phyloP scores from a whole-genome alignment of 179 eudicot species.

The Corrigiola litoralis region DNA sequence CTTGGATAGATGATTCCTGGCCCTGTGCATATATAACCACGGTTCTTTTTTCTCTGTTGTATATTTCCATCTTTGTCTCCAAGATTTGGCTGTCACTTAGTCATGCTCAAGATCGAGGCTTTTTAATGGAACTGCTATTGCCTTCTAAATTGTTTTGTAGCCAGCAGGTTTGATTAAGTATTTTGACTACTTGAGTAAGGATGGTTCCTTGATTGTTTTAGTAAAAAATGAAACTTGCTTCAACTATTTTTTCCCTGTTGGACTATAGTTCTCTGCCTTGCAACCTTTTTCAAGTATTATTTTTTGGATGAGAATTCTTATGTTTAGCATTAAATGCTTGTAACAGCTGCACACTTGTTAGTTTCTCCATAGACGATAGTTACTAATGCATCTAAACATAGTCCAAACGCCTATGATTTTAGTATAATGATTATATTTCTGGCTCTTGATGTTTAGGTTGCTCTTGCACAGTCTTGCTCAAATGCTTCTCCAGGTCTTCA shows the following conservation, averaged over 20 bases:
- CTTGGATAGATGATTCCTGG: neutral
- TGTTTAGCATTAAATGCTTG: no score
- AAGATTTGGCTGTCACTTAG: neutral
- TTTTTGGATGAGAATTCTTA: no score
- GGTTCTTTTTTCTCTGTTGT: neutral
- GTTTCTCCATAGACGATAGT: no score
- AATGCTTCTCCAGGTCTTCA: conserved; percentile 96
- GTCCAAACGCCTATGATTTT: no score
- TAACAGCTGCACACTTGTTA: no score
- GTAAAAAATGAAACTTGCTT: no score
- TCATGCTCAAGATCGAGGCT: neutral
- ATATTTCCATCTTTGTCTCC: neutral
- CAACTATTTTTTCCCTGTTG: no score
- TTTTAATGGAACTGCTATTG: neutral
- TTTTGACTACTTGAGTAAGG: neutral
- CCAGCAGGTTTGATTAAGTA: neutral
- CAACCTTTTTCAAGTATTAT: no score
- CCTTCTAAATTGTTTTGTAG: neutral
- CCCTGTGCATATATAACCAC: neutral
- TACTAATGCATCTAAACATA: neutral
- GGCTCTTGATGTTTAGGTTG: conserved; percentile 47
- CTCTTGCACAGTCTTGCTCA: conserved; percentile 85
- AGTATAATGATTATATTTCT: conserved; percentile 1
- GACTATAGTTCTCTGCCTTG: no score
- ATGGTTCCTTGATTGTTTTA: neutral